Conservation (phyloP, 495 filamentous ascomycete species). For the Trichoderma virens region DNA sequence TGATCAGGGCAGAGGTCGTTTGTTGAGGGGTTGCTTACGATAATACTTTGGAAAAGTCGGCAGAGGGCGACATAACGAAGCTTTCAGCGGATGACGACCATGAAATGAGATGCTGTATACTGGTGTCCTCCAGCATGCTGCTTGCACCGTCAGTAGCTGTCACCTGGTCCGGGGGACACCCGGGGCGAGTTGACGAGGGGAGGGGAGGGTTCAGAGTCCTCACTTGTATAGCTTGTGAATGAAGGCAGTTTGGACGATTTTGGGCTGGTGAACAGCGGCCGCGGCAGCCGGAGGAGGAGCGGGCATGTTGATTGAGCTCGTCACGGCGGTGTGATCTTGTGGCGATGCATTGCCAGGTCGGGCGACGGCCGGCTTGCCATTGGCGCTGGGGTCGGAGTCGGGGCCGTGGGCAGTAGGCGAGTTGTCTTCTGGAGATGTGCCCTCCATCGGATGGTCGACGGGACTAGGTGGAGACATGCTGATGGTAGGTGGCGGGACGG, state of each 20-base stretch:
- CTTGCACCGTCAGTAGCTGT: constrained; percentile 30
- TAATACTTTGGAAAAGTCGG: constrained; percentile 96
- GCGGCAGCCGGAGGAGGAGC: constrained; percentile 55
- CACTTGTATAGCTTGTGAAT: constrained; percentile 99
- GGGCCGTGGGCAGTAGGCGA: constrained; percentile 23
- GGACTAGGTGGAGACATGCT: constrained; percentile 43
- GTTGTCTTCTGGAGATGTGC: constrained; percentile 20
- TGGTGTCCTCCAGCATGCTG: constrained; percentile 93
- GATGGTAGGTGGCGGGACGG: constrained; percentile 28
- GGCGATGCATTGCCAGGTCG: neutral
- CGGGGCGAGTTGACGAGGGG: neutral
- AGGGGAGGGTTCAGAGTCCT: constrained; percentile 24
- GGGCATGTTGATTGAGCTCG: constrained; percentile 23
- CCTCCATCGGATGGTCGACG: constrained; percentile 35
- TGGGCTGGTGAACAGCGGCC: constrained; percentile 86
- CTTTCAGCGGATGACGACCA: constrained; percentile 93
- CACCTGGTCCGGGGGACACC: constrained; percentile 5
- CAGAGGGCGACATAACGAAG: constrained; percentile 96
- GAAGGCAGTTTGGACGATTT: constrained; percentile 98
- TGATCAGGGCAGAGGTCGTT: neutral
- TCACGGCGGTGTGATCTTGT: neutral
- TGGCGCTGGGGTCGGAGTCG: constrained; percentile 27
- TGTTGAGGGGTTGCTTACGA: constrained; percentile 53
- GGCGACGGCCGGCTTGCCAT: neutral
- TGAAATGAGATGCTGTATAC: constrained; percentile 89